Conservation (phyloP, 306 rosid genomes). For the Datisca glomerata region DNA sequence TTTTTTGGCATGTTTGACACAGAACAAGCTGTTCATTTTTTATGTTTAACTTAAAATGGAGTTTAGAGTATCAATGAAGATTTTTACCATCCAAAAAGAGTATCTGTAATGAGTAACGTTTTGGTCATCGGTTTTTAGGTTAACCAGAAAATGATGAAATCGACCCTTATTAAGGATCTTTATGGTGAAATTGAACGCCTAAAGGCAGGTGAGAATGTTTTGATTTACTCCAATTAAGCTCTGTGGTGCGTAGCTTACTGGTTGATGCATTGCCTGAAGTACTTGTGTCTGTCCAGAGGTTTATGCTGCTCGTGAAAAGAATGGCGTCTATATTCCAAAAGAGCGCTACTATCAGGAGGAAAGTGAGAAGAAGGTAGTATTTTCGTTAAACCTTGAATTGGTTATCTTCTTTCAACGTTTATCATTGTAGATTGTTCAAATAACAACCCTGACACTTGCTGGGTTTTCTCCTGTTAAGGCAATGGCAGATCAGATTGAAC, state of each 20-base stretch:
- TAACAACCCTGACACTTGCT: background rate
- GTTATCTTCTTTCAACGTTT: slow-evolving; percentile 1
- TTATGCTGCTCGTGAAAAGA: slow-evolving; percentile 93
- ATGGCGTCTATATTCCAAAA: slow-evolving; percentile 91
- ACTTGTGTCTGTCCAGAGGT: slow-evolving; percentile 66
- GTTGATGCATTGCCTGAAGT: no score
- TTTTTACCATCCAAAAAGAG: no score
- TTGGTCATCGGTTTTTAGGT: no score
- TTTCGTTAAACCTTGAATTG: slow-evolving; percentile 1
- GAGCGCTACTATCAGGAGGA: slow-evolving; percentile 90
- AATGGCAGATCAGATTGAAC: slow-evolving; percentile 91
- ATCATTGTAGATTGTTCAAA: background rate
- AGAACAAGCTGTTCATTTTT: no score
- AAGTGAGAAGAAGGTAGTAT: slow-evolving; percentile 66
- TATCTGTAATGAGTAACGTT: no score
- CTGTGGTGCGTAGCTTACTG: no score
- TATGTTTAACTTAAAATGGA: no score
- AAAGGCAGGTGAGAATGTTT: slow-evolving; percentile 53
- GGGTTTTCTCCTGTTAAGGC: slow-evolving; percentile 28
- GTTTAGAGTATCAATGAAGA: no score
- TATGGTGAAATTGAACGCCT: slow-evolving; percentile 97
- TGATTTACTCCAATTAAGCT: background rate
- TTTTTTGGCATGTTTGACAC: no score
- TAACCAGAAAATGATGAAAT: slow-evolving; percentile 97
- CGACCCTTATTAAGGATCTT: slow-evolving; percentile 92